Base-by-base conservation (phyloP, 73 alveolate species). In the Symbiodinium pilosum region DNA sequence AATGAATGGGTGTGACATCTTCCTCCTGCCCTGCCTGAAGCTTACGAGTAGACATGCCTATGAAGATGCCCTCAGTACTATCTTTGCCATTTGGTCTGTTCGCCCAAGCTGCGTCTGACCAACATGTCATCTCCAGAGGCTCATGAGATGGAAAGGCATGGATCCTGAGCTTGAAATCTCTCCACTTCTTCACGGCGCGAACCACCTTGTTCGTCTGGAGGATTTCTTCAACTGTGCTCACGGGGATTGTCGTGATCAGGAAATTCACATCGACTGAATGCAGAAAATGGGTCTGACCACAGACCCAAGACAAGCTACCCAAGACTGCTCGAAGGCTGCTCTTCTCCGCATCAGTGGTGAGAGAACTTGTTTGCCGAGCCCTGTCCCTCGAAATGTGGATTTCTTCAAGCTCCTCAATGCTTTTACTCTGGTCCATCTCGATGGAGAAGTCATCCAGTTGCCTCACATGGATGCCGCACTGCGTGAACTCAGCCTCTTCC, bases 31-130 rank as follows among this genome's bases (percentile, higher is more conserved):
- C 92, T 7, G 11, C 30, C 44, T 14, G 30, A 5, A 84, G n/a
- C 0, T 28, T 14, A 12, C 73, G 0, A 21, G 14, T 34, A 11
- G 73, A 21, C 47, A 84, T 84, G 1, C 92, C 92, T 0, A 84
- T 71, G 44, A 84, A 42, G 32, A 84, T 84, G 5, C 92, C 92
- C 43, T 40, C 92, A 0, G 92, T 84, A 4, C 38, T 11, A 30
- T 84, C 92, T 0, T 34, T 84, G 68, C 43, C 43, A n/a, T 84
- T 84, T 42, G 92, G 89, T 4, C 89, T 8, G 64, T 83, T 83
- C 18, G 89, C 89, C 64, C 54, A 83, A 1, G 89, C 89, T 16
- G 92, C 92, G 7, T 84, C 92, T 20, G 92, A 24, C 92, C 92
- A 84, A 8, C 68, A 40, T 4, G 16, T n/a, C 92, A 84, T 18